Base-by-base conservation (phyloP, 2,329 filamentous ascomycete species). In the Fusarium verticillioides region DNA sequence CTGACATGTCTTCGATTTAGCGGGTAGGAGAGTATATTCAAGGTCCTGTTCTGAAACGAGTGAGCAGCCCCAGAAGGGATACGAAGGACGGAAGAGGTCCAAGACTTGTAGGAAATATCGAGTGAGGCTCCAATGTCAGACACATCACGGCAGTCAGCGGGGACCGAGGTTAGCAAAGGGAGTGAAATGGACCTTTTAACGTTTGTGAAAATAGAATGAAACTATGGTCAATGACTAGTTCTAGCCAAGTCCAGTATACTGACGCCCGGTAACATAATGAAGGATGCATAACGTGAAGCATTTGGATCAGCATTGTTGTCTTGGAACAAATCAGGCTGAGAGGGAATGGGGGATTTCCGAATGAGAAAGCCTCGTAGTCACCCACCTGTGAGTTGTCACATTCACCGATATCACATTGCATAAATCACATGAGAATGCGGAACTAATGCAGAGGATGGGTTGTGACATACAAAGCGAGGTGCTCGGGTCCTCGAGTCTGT, bases 1-100 rank as follows among this genome's bases (percentile, higher is more conserved):
- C 23, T n/a, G 49, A 40, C 66, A 69, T 69, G 40, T 69, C 66
- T 69, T 44, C 57, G 57, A 28, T 49, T 52, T 44, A 7, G 57
- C 54, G 26, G 36, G 37, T 16, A 9, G 15, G 19, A 39, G 15
- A 54, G 50, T 54, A 42, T 40, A 18, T 54, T 54, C 50, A 42
- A 18, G 34, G 19, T 30, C 50, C 36, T 42, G 34, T 34, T 19
- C 32, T 42, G 28, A 62, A 47, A 62, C 36, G 50, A 54, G 28
- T 42, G 47, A 44, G 40, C 12, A 36, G 16, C 56, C 42, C 54
- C 37, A 37, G 39, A 42, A 36, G 40, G 50, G 62, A 40, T 42
- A 53, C 28, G 15, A 59, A 59, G 32, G 42, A 12, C 28, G 43
- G 37, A 46, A 28, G 28, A 26, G 21, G 36, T 30, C 37, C 61